Base-by-base conservation (phyloP, 495 filamentous ascomycete genomes). In the Aspergillus bertholletiae region DNA sequence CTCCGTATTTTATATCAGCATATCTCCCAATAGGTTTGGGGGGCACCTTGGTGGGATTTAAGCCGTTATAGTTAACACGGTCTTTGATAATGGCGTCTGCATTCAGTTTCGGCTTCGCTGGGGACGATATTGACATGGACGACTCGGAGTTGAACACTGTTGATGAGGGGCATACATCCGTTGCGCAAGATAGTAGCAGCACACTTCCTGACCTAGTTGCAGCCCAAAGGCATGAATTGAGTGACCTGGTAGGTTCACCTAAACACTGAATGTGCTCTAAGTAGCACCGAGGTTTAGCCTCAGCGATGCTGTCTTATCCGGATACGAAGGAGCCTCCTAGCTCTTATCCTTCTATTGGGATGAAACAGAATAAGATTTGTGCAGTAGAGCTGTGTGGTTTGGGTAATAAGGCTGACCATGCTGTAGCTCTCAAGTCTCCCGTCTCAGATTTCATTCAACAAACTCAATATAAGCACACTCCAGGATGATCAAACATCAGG, bases 31-130 rank as follows among this genome's bases (percentile, higher is more conserved):
- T 11, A 37, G 13, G 4, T n/a, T 37, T 13, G 49, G 15, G 5
- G 12, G 26, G 23, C 15, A n/a, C 12, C 15, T 34, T 47, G 15
- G 27, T 37, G 34, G 7, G 6, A n/a, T 37, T n/a, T n/a, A 1
- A 2, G 2, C 13, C 5, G 9, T 0, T 12, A 15, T 2, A n/a
- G 3, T 37, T 3, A 37, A n/a, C 13, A 5, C 13, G 34, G 7
- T 1, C 9, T 2, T 37, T 6, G 15, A 56, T 7, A 43, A 77
- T 65, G 67, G 45, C 59, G 15, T 57, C 58, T 21, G 54, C 75
- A 4, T 94, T 96, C 70, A 88, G 80, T 56, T 96, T 96, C 60
- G 85, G 84, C 28, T 95, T 96, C 66, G 80, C 80, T 1, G 89
- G 87, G 8, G 90, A 95, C 59, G 91, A 95, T 62, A 92, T 92